A percentile compares a stretch with the other conserved stretches of the same genome.
These are phyloP conservation scores for Mycena epipterygia DNA, from an alignment of 768 basidiomycete species.

Conservation along the genomic window DNA sequence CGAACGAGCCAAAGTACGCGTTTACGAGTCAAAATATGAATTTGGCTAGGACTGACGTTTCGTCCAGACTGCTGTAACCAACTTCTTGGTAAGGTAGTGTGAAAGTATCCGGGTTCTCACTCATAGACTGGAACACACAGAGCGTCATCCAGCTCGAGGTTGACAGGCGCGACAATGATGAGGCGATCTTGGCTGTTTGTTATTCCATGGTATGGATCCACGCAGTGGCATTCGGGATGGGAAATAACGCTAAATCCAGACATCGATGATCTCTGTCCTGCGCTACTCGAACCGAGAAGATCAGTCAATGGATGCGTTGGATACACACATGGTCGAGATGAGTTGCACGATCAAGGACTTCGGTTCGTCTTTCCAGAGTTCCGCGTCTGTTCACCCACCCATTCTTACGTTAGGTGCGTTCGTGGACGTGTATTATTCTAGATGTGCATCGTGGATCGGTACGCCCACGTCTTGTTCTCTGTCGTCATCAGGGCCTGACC, in stretches of 20 bases:
- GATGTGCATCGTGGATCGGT: constrained; percentile 25
- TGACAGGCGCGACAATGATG: constrained; percentile 5
- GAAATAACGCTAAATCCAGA: not conserved
- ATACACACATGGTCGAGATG: constrained; percentile 7
- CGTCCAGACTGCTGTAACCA: not conserved
- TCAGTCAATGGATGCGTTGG: constrained; percentile 5
- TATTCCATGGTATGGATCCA: constrained; percentile 17
- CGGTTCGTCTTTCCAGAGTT: not conserved
- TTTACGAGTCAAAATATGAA: too few species aligned
- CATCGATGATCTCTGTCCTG: constrained; percentile 21
- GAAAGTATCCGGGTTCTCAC: not conserved
- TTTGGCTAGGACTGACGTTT: too few species aligned
- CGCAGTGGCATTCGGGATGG: not conserved
- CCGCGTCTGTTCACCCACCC: not conserved
- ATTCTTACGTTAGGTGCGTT: constrained; percentile 1
- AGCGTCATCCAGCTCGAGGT: constrained; percentile 20
- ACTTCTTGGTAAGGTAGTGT: not conserved
- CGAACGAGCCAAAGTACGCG: too few species aligned
- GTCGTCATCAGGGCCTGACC: not conserved
- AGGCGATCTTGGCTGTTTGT: constrained; percentile 18
- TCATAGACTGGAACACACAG: not conserved
- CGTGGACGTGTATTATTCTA: constrained; percentile 20
- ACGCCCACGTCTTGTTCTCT: not conserved
- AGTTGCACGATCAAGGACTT: constrained; percentile 20
- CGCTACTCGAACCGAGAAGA: constrained; percentile 4